Evolutionary conservation across 1,139 yeast species (phyloP).

Genomic region (Suhomyces coccinellae): DNA sequence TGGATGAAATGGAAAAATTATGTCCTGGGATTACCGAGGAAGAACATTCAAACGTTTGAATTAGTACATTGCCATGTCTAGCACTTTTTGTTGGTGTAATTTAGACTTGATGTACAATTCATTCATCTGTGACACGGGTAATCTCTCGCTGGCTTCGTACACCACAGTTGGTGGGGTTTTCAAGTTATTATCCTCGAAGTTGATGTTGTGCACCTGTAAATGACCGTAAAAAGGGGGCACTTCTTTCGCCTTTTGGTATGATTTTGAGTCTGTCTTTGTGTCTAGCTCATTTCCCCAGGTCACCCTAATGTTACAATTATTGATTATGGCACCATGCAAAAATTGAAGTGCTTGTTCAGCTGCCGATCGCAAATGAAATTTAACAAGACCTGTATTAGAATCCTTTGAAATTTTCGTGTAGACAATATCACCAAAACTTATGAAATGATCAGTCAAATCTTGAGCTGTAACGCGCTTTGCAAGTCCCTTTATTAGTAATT

Average conservation of each 20-base stretch:
- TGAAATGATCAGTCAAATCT: conserved; percentile 32
- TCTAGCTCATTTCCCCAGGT: conserved; percentile 33
- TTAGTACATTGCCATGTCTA: conserved; percentile 16
- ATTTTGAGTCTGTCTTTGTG: background rate
- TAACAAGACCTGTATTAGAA: conserved; percentile 26
- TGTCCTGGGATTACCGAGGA: conserved; percentile 50
- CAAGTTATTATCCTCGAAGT: conserved; percentile 23
- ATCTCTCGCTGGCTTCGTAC: conserved; percentile 24
- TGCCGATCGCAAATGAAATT: conserved; percentile 31
- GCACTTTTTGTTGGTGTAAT: conserved; percentile 16
- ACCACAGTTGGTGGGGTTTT: conserved; percentile 4
- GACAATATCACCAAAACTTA: conserved; percentile 39
- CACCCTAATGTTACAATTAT: conserved; percentile 32
- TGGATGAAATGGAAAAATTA: conserved; percentile 33
- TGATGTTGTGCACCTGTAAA: conserved; percentile 13
- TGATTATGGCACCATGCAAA: conserved; percentile 33
- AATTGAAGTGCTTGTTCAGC: conserved; percentile 40
- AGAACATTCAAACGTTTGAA: conserved; percentile 28
- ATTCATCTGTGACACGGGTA: conserved; percentile 19
- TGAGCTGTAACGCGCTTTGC: conserved; percentile 29
- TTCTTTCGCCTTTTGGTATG: conserved; percentile 17
- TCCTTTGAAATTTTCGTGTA: conserved; percentile 24
- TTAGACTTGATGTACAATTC: conserved; percentile 20
- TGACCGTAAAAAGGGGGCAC: conserved; percentile 25
- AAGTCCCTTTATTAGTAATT: conserved; percentile 32